Evolutionary conservation across 768 basidiomycete genomes (phyloP), one percentile per base, ranked within the genome.

Genomic region (Boletus rex-veris): DNA sequence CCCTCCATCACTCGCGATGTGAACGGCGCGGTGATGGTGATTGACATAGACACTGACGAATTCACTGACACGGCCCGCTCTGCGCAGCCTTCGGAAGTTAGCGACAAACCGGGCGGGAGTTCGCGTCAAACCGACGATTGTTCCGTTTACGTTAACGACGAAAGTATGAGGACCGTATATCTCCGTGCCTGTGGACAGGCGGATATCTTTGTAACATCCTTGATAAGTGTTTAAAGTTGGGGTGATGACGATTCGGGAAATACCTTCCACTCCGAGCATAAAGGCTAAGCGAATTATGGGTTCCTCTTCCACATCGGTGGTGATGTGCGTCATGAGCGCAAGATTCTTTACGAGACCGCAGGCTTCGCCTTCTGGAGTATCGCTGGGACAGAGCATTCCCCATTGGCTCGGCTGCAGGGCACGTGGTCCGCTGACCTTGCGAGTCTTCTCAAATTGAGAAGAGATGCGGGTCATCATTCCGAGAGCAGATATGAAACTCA

Each of bases 401-500:
- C 97, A 99, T 73, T 99, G 97, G 79, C 88, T 92, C 5, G 97
- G 96, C 68, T 99, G 97, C 55, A 99, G 72, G 19, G 96, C 95
- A 63, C 97, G 84, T 30, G 97, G 97, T 39, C 97, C 97, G 60
- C 92, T 96, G 55, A 99, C 97, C 71, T 99, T 99, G 54, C 97
- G 78, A 19, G 97, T 98, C 80, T 99, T 99, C 73, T 99, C 97
- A 68, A 99, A 99, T 73, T 99, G 97, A 19, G 92, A 96, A 11
- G 91, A 89, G 59, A 99, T 99, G 21, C 97, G 87, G 9, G 97
- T 99, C 97, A 99, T 99, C 97, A 98, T 99, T 15, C 97, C 97
- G 15, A 99, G 79, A 1, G 97, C 97, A 52, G 92, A 90, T 69
- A 99, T 97, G 78, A 96, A 99, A 66, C 88, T 91, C 47, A 99